Evolutionary conservation across 306 rosid genomes (phyloP).

Genomic region (Trifolium fragiferum): DNA sequence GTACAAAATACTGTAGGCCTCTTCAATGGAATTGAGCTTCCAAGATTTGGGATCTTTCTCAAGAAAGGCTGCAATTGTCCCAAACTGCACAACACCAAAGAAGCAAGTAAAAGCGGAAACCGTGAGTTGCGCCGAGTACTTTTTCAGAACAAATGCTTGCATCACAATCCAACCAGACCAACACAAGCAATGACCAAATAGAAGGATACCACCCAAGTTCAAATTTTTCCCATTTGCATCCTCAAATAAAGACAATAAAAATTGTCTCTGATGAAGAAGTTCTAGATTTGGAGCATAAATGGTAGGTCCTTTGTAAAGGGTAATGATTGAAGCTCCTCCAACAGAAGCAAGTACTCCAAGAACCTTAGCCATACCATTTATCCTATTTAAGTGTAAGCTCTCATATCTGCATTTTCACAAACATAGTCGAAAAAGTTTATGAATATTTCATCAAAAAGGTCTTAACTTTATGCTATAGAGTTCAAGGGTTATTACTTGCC

Average conservation of each 20-base stretch:
- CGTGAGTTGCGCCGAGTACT: slow-evolving; percentile 54
- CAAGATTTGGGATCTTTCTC: slow-evolving; percentile 55
- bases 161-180: slow-evolving; percentile 77
- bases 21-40: slow-evolving; percentile 53
- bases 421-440: slow-evolving; percentile 24
- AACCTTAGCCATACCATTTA: slow-evolving; percentile 75
- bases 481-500: slow-evolving; percentile 49
- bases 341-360: slow-evolving; percentile 75
- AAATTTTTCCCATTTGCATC: slow-evolving; percentile 56
- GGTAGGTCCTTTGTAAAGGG: slow-evolving; percentile 75
- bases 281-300: slow-evolving; percentile 56
- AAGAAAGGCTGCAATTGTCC: slow-evolving; percentile 44
- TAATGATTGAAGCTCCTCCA: slow-evolving; percentile 71
- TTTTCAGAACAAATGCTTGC: slow-evolving; percentile 58
- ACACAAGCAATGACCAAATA: slow-evolving; percentile 65
- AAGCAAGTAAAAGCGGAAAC: slow-evolving; percentile 59
- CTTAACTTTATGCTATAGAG: slow-evolving; percentile 6
- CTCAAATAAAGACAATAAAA: slow-evolving; percentile 41
- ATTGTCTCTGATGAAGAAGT: slow-evolving; percentile 38
- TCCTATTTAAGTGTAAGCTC: slow-evolving; percentile 55
- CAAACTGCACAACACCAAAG: slow-evolving; percentile 59
- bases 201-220: slow-evolving; percentile 71
- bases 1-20: slow-evolving; percentile 56
- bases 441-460: neutral
- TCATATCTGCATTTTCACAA: slow-evolving; percentile 58